Conservation (phyloP, 495 filamentous ascomycete species). For the Viridothelium virens region DNA sequence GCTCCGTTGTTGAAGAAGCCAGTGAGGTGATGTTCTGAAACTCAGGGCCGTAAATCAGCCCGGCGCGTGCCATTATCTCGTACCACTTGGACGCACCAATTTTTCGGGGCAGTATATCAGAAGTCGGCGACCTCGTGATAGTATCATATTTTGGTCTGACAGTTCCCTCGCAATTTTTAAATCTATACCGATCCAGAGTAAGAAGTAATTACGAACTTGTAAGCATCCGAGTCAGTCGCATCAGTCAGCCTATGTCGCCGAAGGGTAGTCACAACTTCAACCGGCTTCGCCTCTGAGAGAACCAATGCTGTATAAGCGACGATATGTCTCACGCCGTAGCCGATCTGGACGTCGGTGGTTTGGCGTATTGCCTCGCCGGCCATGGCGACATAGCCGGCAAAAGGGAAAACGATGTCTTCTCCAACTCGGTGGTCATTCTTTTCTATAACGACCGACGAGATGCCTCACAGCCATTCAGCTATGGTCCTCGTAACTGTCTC, state of each 20-base stretch:
- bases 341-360: conserved; percentile 18
- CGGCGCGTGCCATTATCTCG: conserved; percentile 28
- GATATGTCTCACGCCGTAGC: conserved; percentile 41
- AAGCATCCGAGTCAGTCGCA: conserved; percentile 36
- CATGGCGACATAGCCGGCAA: conserved; percentile 43
- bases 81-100: conserved; percentile 33
- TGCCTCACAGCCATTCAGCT: conserved; percentile 27
- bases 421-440: conserved; percentile 38
- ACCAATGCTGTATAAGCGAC: conserved; percentile 41
- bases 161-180: conserved; percentile 38
- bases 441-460: conserved; percentile 26
- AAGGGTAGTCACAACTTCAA: conserved; percentile 41
- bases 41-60: conserved; percentile 39
- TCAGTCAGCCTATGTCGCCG: conserved; percentile 34
- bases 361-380: conserved; percentile 42
- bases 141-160: conserved; percentile 22
- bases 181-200: conserved; percentile 35
- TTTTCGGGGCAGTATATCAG: conserved; percentile 16
- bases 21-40: conserved; percentile 32
- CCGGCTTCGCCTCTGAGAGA: conserved; percentile 34
- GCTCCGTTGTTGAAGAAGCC: conserved; percentile 14
- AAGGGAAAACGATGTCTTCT: conserved; percentile 41
- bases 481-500: conserved; percentile 30
- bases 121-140: conserved; percentile 5
- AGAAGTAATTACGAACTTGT: conserved; percentile 41